Evolutionary conservation across 225 moss, liverwort and hornwort genomes (phyloP).

Genomic region (Climacium dendroides): DNA sequence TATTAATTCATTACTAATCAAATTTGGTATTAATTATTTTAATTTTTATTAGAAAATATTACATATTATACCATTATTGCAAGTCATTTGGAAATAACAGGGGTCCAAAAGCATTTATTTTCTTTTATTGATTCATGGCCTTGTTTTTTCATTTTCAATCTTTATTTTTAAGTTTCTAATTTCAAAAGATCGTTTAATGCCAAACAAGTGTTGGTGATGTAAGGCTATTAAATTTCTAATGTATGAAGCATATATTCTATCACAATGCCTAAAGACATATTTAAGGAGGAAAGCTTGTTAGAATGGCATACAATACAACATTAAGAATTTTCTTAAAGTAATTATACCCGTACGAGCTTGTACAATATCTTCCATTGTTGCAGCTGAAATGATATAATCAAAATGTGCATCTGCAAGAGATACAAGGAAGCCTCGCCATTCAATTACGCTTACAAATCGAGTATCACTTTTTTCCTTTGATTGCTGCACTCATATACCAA

Average conservation of each 20-base stretch:
- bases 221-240: background rate
- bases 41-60: background rate
- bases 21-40: background rate
- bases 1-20: too few relatives aligned
- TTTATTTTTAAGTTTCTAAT: background rate
- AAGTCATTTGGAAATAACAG: background rate
- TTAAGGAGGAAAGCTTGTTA: rapidly evolving
- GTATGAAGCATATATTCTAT: background rate
- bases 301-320: too few relatives aligned
- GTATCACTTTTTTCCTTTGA: background rate
- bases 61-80: background rate
- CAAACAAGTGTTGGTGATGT: background rate
- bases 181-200: background rate
- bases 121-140: background rate
- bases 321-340: background rate
- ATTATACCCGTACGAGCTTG: constrained; percentile 50
- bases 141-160: background rate
- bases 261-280: background rate
- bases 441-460: constrained; percentile 17
- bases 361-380: constrained; percentile 63
- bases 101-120: too few relatives aligned
- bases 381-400: constrained; percentile 51
- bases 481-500: background rate
- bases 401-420: constrained; percentile 72
- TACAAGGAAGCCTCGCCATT: constrained; percentile 66